Evolutionary conservation across 2,329 filamentous ascomycete species (phyloP), one percentile per base, ranked within the genome.

Genomic region (Alternaria atra): DNA sequence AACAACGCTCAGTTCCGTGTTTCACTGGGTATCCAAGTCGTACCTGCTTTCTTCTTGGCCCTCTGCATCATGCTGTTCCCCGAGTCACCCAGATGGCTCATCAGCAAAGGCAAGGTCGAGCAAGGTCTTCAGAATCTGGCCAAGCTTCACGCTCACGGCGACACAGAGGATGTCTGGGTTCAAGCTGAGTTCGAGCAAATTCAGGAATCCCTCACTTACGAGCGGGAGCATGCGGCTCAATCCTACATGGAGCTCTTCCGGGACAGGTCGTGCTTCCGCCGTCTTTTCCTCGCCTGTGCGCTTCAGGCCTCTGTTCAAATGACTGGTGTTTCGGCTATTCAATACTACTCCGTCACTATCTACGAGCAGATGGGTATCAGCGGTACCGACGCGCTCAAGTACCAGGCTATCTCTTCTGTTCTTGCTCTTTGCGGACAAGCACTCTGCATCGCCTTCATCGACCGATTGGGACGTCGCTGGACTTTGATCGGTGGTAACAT

Each of bases 251-350:
- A 93, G 71, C 83, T 93, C 0, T 91, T 93, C 79, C 87, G 73
- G 10, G 85, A 86, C 69, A 84, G 81, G 71, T 88, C 89, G 1
- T 88, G 85, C 35, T 91, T 93, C 82, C 89, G 91, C 30, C 86
- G 91, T 15, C 82, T 93, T 6, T 88, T 93, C 74, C 82, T 93
- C 9, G 89, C 89, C 34, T 87, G 85, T 68, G 84, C 90, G 1
- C 80, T 93, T 1, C 91, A 93, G 74, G 90, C 88, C 0, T 87
- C 86, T 0, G 83, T 89, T 3, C 91, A 93, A 75, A 92, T 94
- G 89, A 93, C 91, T 0, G 91, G 91, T 65, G 79, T 79, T 20
- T 75, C 70, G 4, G 77, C 77, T 0, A 92, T 93, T 65, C 90
- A 93, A 73, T 93, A 93, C 77, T 93, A 90, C 77, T 89, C 87